Evolutionary conservation across 1,284 basidiomycete species (phyloP), one percentile per base, ranked within the genome.

Genomic region (Leccinum ponderosum): DNA sequence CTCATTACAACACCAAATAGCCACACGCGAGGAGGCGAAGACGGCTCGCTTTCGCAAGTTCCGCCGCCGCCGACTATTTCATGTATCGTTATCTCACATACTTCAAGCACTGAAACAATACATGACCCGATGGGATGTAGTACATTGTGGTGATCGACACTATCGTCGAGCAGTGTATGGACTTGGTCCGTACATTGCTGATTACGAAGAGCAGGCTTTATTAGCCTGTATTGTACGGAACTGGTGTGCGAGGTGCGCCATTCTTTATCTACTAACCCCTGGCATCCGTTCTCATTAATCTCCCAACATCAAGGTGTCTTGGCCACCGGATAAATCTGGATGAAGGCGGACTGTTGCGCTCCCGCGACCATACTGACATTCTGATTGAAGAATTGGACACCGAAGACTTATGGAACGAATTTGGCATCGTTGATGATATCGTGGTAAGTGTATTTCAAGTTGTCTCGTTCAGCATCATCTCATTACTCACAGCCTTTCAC

Each of bases 181-280:
- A 0, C 27, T 72, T n/a, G 65, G 66, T 0, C 63, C 68, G 0
- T 69, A 68, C 14, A 73, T 72, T 12, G 68, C 65, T 0, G 67
- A 72, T 25, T 72, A 72, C 15, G 58, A 63, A 4, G 68, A 72
- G 44, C 70, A 71, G 47, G 64, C 56, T 2, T 17, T 65, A 0
- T 31, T 68, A 2, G 47, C 68, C 2, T 61, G 67, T 17, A 66
- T 68, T 17, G 64, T 70, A 1, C 44, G 56, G 1, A 57, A 55
- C 3, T 72, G 70, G 70, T 72, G 67, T 42, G 27, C 63, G 9
- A 58, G 56, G 62, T 69, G 27, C 4, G 47, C 14, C 3, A 20
- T 20, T 47, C 6, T 15, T 15, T 37, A 15, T 15, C 25, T 25
- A 25, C 14, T 15, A 15, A 35, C 33, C 33, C 33, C 11, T 6